Base-by-base conservation (phyloP, 129 eudicot genomes). In the Lonicera japonica region DNA sequence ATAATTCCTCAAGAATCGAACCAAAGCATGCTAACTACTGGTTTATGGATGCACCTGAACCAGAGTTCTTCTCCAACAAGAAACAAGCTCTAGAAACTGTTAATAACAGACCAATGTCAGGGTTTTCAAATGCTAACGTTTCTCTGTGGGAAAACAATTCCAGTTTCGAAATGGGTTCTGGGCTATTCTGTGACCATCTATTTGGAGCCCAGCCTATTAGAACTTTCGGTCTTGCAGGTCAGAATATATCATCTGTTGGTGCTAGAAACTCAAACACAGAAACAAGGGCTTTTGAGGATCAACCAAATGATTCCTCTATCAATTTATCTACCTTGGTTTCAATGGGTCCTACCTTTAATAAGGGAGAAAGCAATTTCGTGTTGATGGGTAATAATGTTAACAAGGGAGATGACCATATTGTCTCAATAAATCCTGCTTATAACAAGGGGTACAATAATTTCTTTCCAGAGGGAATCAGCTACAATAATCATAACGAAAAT, bases 21-120 rank as follows among this genome's bases (percentile, higher is more conserved):
- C 66, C 60, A 23, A 77, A 77, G 62, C 79, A 78, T 51, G 40
- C 50, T 67, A 68, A 63, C 43, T 78, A 57, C 16, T 72, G 71
- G 75, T 24, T 57, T 21, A 14, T 25, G 52, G 71, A 58, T 68
- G 14, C 58, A 17, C 38, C 68, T 11, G 78, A 67, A 34, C 75
- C 46, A 57, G 71, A 68, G 23, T 13, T 67, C 17, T 40, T 72
- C 21, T 17, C 22, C 65, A 63, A 16, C 75, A 77, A 77, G 66
- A 72, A 69, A 38, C 75, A 77, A 48, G 78, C 73, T n/a, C n/a
- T 67, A 39, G 78, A 72, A 58, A 8, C 36, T 23, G 52, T 23
- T 39, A 56, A 36, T 22, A 20, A n/a, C 39, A 70, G 58, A 62
- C 58, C 45, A 55, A 29, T 58, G 25, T 56, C 80, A 14, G 70